phyloP scores from a whole-genome alignment of 148 eudicot genomes.

The Spergularia bocconei region DNA sequence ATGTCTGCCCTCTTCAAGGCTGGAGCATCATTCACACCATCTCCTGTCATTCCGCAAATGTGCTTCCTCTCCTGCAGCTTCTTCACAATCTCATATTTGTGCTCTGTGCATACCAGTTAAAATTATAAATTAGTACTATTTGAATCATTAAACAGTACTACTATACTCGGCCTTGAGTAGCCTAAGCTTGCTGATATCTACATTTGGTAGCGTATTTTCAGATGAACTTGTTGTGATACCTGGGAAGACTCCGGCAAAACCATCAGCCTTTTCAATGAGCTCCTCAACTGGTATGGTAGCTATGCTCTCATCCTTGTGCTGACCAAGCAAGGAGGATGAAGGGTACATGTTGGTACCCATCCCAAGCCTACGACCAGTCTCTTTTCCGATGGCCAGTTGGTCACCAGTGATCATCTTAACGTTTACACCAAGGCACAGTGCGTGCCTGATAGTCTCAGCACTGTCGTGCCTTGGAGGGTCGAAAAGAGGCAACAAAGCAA shows the following conservation, averaged over 20 bases:
- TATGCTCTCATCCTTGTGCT: constrained; percentile 51
- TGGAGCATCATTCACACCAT: constrained; percentile 84
- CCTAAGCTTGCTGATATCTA: too few relatives aligned
- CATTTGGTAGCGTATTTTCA: background rate
- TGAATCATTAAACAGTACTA: too few relatives aligned
- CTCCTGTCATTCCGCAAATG: constrained; percentile 87
- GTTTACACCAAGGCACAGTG: constrained; percentile 75
- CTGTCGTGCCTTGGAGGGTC: constrained; percentile 90
- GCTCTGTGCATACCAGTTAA: constrained; percentile 39
- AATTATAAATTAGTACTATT: background rate
- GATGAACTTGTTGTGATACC: constrained; percentile 32
- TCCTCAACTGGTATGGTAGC: constrained; percentile 68
- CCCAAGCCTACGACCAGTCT: constrained; percentile 80
- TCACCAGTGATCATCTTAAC: constrained; percentile 96
- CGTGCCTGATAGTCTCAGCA: constrained; percentile 76
- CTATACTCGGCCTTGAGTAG: too few relatives aligned
- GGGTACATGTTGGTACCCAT: constrained; percentile 90
- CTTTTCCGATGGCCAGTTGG: constrained; percentile 80
- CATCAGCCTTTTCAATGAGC: constrained; percentile 78
- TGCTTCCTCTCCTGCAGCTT: constrained; percentile 75
- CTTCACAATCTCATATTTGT: constrained; percentile 86
- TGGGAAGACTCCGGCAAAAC: constrained; percentile 87
- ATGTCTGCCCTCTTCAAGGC: constrained; percentile 78
- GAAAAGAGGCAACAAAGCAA: constrained; percentile 69
- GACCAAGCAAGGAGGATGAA: constrained; percentile 77